Percentiles rank a stretch among this genome's conserved stretches.
Evolutionary conservation across 345 rosid species (phyloP).

Genomic region (Brassica juncea): DNA sequence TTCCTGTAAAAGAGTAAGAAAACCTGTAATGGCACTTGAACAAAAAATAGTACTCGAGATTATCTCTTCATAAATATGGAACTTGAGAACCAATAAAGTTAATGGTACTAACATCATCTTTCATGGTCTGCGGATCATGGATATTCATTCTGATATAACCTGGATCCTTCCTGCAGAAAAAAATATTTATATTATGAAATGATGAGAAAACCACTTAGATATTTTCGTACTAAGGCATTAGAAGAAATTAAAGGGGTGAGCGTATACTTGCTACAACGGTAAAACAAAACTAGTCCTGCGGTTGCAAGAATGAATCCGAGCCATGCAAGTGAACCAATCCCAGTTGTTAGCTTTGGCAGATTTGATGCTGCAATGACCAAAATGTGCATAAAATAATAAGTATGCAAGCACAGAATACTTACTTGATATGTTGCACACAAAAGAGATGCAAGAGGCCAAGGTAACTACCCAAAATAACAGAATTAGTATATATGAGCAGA

Average conservation of each 20-base stretch:
- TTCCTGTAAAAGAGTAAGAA: constrained; percentile 52
- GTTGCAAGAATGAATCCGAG: constrained; percentile 72
- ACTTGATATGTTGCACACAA: constrained; percentile 3
- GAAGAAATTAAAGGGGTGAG: neutral
- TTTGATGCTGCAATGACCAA: constrained; percentile 58
- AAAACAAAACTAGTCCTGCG: constrained; percentile 74
- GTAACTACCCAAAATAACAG: constrained; percentile 70
- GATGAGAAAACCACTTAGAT: constrained; percentile 6
- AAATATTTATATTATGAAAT: neutral
- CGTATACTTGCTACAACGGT: constrained; percentile 89
- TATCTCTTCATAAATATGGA: neutral
- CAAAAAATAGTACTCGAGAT: constrained; percentile 6
- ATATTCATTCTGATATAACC: constrained; percentile 83
- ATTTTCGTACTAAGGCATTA: constrained; percentile 6
- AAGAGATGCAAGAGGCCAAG: constrained; percentile 20
- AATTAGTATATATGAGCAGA: constrained; percentile 63
- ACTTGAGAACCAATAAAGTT: constrained; percentile 19
- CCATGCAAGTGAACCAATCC: constrained; percentile 87
- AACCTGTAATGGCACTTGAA: constrained; percentile 16
- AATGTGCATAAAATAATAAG: constrained; percentile 22
- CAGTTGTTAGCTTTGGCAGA: constrained; percentile 75
- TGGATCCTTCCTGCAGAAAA: constrained; percentile 81
- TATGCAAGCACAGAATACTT: neutral
- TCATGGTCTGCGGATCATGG: constrained; percentile 77
- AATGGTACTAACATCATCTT: constrained; percentile 77